Evolutionary conservation across 331 rosid species (phyloP), one percentile per base, ranked within the genome.

Genomic region (Acacia pycnantha): DNA sequence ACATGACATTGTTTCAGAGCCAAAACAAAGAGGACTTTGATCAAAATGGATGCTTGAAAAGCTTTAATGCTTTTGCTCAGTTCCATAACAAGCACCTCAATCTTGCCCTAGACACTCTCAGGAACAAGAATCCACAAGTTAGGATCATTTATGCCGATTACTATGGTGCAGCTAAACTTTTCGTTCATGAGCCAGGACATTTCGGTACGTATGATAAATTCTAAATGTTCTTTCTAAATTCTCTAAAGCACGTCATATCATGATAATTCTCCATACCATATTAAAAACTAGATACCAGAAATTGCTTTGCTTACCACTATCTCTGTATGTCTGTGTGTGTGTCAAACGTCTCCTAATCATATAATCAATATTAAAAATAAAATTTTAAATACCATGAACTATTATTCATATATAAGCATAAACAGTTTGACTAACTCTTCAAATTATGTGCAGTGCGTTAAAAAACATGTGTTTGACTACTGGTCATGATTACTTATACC

Each of bases 71-170:
- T 35, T 89, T 91, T 22, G 83, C 92, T 0, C 67, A 71, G 81
- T 86, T 83, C 80, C 91, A 89, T 53, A 93, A 90, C 82, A 67
- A 43, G 54, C 84, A 86, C 54, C 97, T 93, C 59, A 84, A 88
- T 6, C 62, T 48, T 33, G 84, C 89, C 18, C 74, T 93, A 7
- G 79, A 79, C 71, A 76, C 37, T 31, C 81, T 89, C 0, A 81
- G 90, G 56, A 74, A 62, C 4, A 83, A 87, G 59, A 77, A 91
- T 62, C 90, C 92, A 29, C 90, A 83, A 7, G 87, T 81, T 35
- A 91, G 77, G 56, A 91, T 93, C 46, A 83, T 89, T 6, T 91
- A 93, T 70, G 95, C 90, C 5, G 90, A 93, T 43, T 93, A 93
- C 79, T 91, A 87, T 26, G 87, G 80, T 46, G 87, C 91, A 7